A percentile compares a stretch with the other conserved stretches of the same genome.
Conservation (phyloP, 2,329 filamentous ascomycete species). For the Mycosphaerella arachidis region DNA sequence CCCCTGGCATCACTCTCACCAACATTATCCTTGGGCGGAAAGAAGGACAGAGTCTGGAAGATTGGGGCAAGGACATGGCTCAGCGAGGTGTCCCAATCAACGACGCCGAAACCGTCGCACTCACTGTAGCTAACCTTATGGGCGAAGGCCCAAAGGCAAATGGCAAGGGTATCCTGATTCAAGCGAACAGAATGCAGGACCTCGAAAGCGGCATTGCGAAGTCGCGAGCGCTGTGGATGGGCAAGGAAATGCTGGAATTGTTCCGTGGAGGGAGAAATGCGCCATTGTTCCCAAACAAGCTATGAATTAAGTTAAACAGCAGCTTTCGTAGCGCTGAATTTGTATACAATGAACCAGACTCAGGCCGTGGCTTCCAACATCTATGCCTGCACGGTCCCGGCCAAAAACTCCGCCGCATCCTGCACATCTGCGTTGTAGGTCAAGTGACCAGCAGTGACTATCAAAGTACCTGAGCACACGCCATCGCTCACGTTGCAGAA, state of each 20-base stretch:
- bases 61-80: slow-evolving; percentile 43
- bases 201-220: slow-evolving; percentile 46
- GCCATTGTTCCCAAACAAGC: slow-evolving; percentile 31
- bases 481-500: slow-evolving; percentile 34
- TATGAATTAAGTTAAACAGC: slow-evolving; percentile 10
- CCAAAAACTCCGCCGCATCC: slow-evolving; percentile 13
- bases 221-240: slow-evolving; percentile 46
- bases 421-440: slow-evolving; percentile 25
- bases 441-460: slow-evolving; percentile 33
- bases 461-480: slow-evolving; percentile 35
- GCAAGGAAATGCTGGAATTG: slow-evolving; percentile 47
- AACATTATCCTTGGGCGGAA: slow-evolving; percentile 39
- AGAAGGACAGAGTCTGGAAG: slow-evolving; percentile 33
- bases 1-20: slow-evolving; percentile 48
- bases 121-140: slow-evolving; percentile 44
- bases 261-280: slow-evolving; percentile 43
- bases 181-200: slow-evolving; percentile 37
- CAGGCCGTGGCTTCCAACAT: background rate
- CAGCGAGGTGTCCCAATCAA: slow-evolving; percentile 46
- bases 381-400: too few relatives aligned
- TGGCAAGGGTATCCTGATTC: slow-evolving; percentile 45
- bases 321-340: background rate
- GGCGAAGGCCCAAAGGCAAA: slow-evolving; percentile 42
- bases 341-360: background rate
- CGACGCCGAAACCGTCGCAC: slow-evolving; percentile 41